Percentiles rank a stretch among this genome's conserved stretches.
These are phyloP conservation scores for Aspergillus nidulans DNA, from an alignment of 495 filamentous ascomycete genomes.

Conservation along the genomic window DNA sequence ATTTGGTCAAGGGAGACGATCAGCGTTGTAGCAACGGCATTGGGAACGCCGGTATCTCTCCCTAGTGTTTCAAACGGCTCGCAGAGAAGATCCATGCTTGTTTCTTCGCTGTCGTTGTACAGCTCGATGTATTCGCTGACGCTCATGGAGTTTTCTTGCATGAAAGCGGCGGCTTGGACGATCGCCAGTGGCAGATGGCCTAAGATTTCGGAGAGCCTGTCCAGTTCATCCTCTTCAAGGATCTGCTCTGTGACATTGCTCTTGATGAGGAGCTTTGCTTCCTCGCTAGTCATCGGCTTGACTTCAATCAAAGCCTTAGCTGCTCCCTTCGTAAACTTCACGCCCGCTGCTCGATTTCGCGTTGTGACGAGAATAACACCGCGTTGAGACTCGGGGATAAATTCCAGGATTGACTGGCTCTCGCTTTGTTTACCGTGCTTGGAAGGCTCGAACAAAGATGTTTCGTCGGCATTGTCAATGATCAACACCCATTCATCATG, in stretches of 20 bases:
- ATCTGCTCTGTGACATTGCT: neutral
- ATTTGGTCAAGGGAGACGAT: slow-evolving; percentile 41
- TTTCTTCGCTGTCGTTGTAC: slow-evolving; percentile 16
- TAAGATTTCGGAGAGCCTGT: slow-evolving; percentile 16
- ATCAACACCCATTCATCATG: slow-evolving; percentile 44
- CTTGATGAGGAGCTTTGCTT: slow-evolving; percentile 11
- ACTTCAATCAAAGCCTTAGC: slow-evolving; percentile 5
- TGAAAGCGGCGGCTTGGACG: slow-evolving; percentile 31
- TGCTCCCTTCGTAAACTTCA: slow-evolving; percentile 9
- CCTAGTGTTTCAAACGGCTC: slow-evolving; percentile 17
- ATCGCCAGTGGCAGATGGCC: slow-evolving; percentile 29
- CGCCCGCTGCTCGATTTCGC: slow-evolving; percentile 17
- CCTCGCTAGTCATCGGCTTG: slow-evolving; percentile 6
- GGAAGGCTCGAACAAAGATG: slow-evolving; percentile 16
- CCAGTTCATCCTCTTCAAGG: slow-evolving; percentile 3
- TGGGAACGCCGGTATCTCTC: slow-evolving; percentile 25
- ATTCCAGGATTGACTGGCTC: slow-evolving; percentile 15
- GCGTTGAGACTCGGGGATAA: slow-evolving; percentile 18
- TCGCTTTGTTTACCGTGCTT: neutral
- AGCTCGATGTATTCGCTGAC: slow-evolving; percentile 30
- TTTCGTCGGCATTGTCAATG: slow-evolving; percentile 52
- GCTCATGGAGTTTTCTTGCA: slow-evolving; percentile 22
- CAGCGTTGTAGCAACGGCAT: slow-evolving; percentile 31
- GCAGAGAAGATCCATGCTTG: slow-evolving; percentile 16
- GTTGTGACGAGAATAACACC: slow-evolving; percentile 28